phyloP scores from a whole-genome alignment of 148 eudicot genomes.

The Diospyros lotus region DNA sequence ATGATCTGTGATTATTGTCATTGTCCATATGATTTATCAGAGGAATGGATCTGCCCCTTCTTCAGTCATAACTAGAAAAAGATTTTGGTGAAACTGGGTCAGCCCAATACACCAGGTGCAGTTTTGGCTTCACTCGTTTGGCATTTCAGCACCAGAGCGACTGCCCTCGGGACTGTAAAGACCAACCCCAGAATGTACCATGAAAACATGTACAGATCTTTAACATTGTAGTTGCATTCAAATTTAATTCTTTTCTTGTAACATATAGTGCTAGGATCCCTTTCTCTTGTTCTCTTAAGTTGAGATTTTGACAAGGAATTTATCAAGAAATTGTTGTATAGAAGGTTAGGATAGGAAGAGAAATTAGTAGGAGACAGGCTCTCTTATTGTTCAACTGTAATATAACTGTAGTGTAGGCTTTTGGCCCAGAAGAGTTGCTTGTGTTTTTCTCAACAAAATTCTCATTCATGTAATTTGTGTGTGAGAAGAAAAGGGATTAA shows the following conservation, averaged over 20 bases:
- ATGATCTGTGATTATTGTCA: not conserved
- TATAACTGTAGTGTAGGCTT: not conserved
- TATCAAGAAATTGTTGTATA: slow-evolving; percentile 8
- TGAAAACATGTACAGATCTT: slow-evolving; percentile 21
- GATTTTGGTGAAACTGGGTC: not conserved
- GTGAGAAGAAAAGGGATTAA: too few relatives aligned
- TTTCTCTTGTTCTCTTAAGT: not conserved
- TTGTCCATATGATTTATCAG: not conserved
- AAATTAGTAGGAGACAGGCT: slow-evolving; percentile 2
- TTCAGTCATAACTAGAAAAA: not conserved
- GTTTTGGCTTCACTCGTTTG: slow-evolving; percentile 7
- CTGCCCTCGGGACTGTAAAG: slow-evolving; percentile 15
- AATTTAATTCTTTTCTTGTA: slow-evolving; percentile 28
- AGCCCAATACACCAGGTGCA: not conserved
- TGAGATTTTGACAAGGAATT: slow-evolving; percentile 1
- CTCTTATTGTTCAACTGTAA: slow-evolving; percentile 4
- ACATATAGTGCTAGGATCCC: slow-evolving; percentile 22
- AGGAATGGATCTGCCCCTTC: slow-evolving; percentile 9
- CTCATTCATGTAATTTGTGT: not conserved
- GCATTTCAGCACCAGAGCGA: not conserved
- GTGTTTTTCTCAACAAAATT: not conserved
- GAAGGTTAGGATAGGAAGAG: slow-evolving; percentile 6
- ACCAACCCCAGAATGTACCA: slow-evolving; percentile 14
- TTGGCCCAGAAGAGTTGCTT: not conserved
- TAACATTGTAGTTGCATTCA: slow-evolving; percentile 22